Percentiles rank a stretch among this genome's conserved stretches.
phyloP scores from a whole-genome alignment of 495 filamentous ascomycete species.

The Ramalina peruviana region DNA sequence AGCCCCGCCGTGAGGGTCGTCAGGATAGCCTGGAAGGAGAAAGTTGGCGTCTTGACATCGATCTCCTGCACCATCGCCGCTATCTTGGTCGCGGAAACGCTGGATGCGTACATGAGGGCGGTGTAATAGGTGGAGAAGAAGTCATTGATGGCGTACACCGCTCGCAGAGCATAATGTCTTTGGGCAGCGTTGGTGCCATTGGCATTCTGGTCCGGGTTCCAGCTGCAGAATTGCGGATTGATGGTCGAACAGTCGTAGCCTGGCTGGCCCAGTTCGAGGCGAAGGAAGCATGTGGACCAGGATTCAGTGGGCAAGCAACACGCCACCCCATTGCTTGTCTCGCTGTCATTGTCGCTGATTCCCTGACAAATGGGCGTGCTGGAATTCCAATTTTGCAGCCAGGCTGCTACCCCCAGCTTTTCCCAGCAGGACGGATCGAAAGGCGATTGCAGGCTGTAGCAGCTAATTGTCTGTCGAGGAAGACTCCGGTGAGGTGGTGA shows the following conservation, averaged over 20 bases:
- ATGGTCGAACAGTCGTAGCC: slow-evolving; percentile 7
- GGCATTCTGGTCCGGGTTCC: not conserved
- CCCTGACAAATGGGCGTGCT: slow-evolving; percentile 3
- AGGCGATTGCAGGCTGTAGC: slow-evolving; percentile 4
- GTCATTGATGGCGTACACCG: slow-evolving; percentile 13
- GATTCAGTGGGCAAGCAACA: slow-evolving; percentile 5
- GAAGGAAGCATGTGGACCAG: slow-evolving; percentile 12
- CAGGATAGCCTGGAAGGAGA: not conserved
- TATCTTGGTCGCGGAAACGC: not conserved
- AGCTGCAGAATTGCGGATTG: slow-evolving; percentile 3
- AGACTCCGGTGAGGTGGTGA: no score
- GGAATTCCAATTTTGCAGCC: slow-evolving; percentile 4
- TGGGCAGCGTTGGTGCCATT: slow-evolving; percentile 2
- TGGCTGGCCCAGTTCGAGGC: slow-evolving; percentile 1
- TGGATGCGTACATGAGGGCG: slow-evolving; percentile 1
- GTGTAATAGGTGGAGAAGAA: slow-evolving; percentile 11
- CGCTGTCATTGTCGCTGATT: not conserved
- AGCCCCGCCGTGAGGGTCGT: slow-evolving; percentile 8
- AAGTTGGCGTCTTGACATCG: not conserved
- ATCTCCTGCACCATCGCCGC: slow-evolving; percentile 7
- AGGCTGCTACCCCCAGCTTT: slow-evolving; percentile 4
- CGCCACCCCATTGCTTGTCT: slow-evolving; percentile 1
- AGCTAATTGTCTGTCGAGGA: slow-evolving; percentile 8
- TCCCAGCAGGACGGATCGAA: slow-evolving; percentile 10
- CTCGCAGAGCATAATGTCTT: slow-evolving; percentile 8